Evolutionary conservation across 371 early-diverging fungal species (phyloP).

Genomic region (Syncephalastrum contaminatum): DNA sequence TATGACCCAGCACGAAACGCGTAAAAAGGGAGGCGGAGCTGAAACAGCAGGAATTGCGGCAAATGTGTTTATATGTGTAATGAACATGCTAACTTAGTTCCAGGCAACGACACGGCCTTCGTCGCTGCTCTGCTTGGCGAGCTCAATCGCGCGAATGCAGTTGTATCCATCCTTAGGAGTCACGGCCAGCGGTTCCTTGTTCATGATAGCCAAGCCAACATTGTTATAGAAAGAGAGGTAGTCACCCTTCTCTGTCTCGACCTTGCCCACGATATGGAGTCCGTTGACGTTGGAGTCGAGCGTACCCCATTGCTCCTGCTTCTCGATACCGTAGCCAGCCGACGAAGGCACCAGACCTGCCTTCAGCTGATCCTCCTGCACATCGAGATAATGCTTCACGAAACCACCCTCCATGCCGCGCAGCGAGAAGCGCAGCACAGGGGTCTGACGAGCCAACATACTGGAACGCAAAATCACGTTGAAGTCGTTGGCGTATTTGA

Average conservation of each 20-base stretch:
- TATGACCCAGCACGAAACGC: no score
- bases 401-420: slow-evolving; percentile 72
- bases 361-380: slow-evolving; percentile 77
- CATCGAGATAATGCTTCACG: slow-evolving; percentile 67
- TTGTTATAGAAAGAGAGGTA: slow-evolving; percentile 68
- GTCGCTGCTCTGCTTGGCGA: slow-evolving; percentile 64
- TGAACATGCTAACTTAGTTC: no score
- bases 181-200: slow-evolving; percentile 54
- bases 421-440: slow-evolving; percentile 65
- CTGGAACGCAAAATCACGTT: slow-evolving; percentile 65
- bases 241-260: slow-evolving; percentile 58
- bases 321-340: slow-evolving; percentile 57
- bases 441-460: slow-evolving; percentile 69
- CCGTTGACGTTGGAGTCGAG: slow-evolving; percentile 56
- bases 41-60: no score
- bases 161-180: slow-evolving; percentile 66
- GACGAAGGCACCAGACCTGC: slow-evolving; percentile 53
- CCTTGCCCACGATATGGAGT: slow-evolving; percentile 54
- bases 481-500: slow-evolving; percentile 58
- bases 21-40: no score
- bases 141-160: slow-evolving; percentile 70
- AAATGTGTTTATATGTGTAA: no score
- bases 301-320: slow-evolving; percentile 45
- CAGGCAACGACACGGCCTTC: slow-evolving; percentile 35
- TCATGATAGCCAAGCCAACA: slow-evolving; percentile 58